A percentile compares a stretch with the other conserved stretches of the same genome.
Conservation (phyloP, 257 asterid species). For the Lantana camara region DNA sequence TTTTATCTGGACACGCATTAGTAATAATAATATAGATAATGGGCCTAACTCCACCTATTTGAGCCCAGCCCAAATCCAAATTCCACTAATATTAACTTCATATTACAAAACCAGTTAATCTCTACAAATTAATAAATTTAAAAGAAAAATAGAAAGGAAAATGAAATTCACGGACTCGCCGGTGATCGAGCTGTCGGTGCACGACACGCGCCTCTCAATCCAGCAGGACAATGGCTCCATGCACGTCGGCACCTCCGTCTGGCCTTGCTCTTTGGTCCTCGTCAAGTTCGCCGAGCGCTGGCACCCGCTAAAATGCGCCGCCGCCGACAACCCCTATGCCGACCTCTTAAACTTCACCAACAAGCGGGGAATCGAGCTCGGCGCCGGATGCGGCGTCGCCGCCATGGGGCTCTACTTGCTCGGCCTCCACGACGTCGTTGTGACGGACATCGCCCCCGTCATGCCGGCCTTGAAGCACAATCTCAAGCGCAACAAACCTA, state of each 20-base stretch:
- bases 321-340: constrained; percentile 68
- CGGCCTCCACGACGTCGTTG: constrained; percentile 71
- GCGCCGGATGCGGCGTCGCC: constrained; percentile 90
- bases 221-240: constrained; percentile 95
- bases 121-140: background rate
- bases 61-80: background rate
- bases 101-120: background rate
- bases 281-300: constrained; percentile 96
- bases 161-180: constrained; percentile 96
- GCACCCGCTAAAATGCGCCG: constrained; percentile 53
- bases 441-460: constrained; percentile 93
- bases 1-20: too few species aligned
- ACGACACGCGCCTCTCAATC: constrained; percentile 57
- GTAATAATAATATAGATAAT: background rate
- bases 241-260: constrained; percentile 98
- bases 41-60: background rate
- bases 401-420: constrained; percentile 78
- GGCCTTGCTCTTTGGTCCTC: constrained; percentile 92
- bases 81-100: background rate
- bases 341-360: constrained; percentile 60
- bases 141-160: background rate
- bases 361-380: constrained; percentile 85
- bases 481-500: constrained; percentile 75
- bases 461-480: constrained; percentile 93
- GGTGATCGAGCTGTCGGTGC: constrained; percentile 68